phyloP scores from a whole-genome alignment of 2,329 filamentous ascomycete species.

The Parafenestella ontariensis region DNA sequence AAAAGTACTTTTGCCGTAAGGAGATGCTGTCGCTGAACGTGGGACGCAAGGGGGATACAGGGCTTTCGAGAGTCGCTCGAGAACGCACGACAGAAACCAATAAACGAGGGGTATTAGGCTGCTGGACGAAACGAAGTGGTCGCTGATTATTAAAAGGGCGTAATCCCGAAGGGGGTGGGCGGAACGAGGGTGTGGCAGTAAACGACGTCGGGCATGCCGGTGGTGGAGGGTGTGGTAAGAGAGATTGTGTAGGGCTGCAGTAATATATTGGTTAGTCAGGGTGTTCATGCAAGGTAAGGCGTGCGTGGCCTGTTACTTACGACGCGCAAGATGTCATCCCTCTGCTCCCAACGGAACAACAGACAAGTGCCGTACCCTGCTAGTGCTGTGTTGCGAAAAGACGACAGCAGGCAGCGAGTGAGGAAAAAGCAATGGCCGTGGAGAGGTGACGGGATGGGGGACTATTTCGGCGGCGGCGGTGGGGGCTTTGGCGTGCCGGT shows the following conservation, averaged over 20 bases:
- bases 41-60: conserved; percentile 30
- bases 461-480: conserved; percentile 51
- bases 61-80: conserved; percentile 34
- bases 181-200: conserved; percentile 25
- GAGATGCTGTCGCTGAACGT: conserved; percentile 46
- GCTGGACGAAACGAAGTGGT: conserved; percentile 40
- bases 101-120: conserved; percentile 49
- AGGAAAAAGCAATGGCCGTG: conserved; percentile 8
- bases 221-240: conserved; percentile 19
- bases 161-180: conserved; percentile 34
- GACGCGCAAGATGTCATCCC: conserved; percentile 39
- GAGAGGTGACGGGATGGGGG: conserved; percentile 6
- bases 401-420: conserved; percentile 5
- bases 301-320: conserved; percentile 40
- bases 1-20: conserved; percentile 41
- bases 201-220: conserved; percentile 16
- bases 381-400: conserved; percentile 1
- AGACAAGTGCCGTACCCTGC: not conserved
- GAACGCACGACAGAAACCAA: conserved; percentile 29
- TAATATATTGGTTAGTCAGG: conserved; percentile 37
- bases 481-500: conserved; percentile 57
- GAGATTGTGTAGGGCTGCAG: conserved; percentile 35
- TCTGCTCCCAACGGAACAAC: conserved; percentile 40
- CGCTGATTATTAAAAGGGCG: conserved; percentile 48
- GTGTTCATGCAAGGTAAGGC: conserved; percentile 36